These are phyloP conservation scores for Fusarium sp. DNA, from an alignment of 2,329 filamentous ascomycete species.

Conservation along the genomic window DNA sequence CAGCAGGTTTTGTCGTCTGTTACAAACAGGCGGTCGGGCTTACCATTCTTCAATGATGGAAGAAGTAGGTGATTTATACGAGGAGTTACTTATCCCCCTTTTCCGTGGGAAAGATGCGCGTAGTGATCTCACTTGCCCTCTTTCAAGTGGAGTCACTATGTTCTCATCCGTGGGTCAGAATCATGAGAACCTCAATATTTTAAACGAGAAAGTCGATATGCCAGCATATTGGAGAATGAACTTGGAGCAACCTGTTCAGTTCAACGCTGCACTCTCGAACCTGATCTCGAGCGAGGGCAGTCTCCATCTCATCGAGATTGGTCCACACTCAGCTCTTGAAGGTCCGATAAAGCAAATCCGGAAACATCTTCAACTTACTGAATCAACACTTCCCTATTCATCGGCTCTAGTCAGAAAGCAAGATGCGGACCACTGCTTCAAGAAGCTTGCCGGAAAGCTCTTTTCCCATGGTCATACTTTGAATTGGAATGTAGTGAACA, in stretches of 20 bases:
- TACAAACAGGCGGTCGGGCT: background rate
- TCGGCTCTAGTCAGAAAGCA: background rate
- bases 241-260: background rate
- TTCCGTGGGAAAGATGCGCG: rapidly evolving
- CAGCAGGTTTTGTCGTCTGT: background rate
- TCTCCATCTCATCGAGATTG: background rate
- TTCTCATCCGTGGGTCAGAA: background rate
- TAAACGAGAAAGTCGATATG: background rate
- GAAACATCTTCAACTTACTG: background rate
- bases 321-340: background rate
- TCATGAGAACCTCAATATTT: background rate
- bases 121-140: rapidly evolving
- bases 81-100: background rate
- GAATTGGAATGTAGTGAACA: background rate
- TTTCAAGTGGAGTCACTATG: background rate
- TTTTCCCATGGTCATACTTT: background rate
- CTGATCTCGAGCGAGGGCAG: background rate
- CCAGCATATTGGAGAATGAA: background rate
- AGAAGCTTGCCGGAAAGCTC: background rate
- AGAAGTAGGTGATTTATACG: background rate
- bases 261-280: background rate
- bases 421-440: background rate
- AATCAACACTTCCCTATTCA: background rate
- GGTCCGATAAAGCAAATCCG: background rate
- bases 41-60: background rate